phyloP scores from a whole-genome alignment of 495 filamentous ascomycete species.

The Hyaloscypha finlandica region DNA sequence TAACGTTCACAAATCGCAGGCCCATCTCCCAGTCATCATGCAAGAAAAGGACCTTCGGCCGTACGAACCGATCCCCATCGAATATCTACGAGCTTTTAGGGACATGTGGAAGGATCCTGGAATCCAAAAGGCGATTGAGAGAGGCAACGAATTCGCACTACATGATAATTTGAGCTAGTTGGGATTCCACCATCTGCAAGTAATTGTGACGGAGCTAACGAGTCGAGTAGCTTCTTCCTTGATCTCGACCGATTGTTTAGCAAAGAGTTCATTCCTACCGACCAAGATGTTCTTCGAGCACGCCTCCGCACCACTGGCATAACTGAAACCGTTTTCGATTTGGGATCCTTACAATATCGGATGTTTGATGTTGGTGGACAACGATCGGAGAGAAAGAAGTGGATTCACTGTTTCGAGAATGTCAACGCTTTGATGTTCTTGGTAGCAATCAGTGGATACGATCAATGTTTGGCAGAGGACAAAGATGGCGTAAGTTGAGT shows the following conservation, averaged over 20 bases:
- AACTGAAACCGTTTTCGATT: slow-evolving; percentile 93
- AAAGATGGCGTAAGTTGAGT: slow-evolving; percentile 83
- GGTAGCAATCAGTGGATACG: slow-evolving; percentile 94
- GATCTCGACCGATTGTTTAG: slow-evolving; percentile 87
- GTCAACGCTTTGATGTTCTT: slow-evolving; percentile 93
- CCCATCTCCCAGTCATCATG: slow-evolving; percentile 29
- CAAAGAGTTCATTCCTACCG: slow-evolving; percentile 87
- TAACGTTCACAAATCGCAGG: slow-evolving; percentile 16
- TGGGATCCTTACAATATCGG: slow-evolving; percentile 91
- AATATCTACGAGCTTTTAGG: slow-evolving; percentile 77
- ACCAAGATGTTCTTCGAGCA: slow-evolving; percentile 94
- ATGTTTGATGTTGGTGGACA: slow-evolving; percentile 99
- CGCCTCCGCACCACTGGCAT: slow-evolving; percentile 94
- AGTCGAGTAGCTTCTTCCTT: slow-evolving; percentile 73
- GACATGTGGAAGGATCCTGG: slow-evolving; percentile 82
- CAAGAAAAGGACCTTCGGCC: slow-evolving; percentile 56
- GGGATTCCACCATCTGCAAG: slow-evolving; percentile 33
- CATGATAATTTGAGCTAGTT: slow-evolving; percentile 96
- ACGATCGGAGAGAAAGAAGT: slow-evolving; percentile 97
- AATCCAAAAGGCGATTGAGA: slow-evolving; percentile 80
- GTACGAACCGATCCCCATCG: slow-evolving; percentile 68
- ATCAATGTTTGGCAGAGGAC: slow-evolving; percentile 95
- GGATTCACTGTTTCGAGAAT: slow-evolving; percentile 99
- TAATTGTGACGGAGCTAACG: slow-evolving; percentile 25
- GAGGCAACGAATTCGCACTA: slow-evolving; percentile 94